A percentile compares a stretch with the other conserved stretches of the same genome.
Evolutionary conservation across 495 filamentous ascomycete species (phyloP).

Genomic region (Tetracladium marchalianum): DNA sequence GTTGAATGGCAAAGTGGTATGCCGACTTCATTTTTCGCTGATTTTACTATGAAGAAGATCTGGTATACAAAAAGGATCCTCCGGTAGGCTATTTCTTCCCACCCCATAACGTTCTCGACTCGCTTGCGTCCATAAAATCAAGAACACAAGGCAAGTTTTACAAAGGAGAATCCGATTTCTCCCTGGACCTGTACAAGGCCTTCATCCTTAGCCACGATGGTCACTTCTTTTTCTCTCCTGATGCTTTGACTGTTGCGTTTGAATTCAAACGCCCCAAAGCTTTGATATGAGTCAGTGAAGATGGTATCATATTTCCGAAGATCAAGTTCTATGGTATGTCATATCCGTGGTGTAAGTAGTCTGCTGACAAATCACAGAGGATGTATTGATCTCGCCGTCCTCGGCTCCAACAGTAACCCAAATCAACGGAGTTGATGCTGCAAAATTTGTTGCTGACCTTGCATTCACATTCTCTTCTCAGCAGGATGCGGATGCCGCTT

Average conservation of each 20-base stretch:
- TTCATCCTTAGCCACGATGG: conserved; percentile 34
- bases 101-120: conserved; percentile 32
- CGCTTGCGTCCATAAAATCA: conserved; percentile 25
- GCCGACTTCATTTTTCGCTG: neutral
- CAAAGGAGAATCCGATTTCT: conserved; percentile 31
- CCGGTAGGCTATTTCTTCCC: conserved; percentile 33
- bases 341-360: conserved; percentile 13
- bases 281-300: conserved; percentile 30
- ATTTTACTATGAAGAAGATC: conserved; percentile 11
- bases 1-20: conserved; percentile 34
- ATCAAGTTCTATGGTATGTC: conserved; percentile 30
- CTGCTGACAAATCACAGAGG: conserved; percentile 9
- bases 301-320: conserved; percentile 24
- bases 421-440: conserved; percentile 20
- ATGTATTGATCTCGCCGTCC: conserved; percentile 9
- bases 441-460: conserved; percentile 13
- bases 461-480: conserved; percentile 16
- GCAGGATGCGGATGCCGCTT: conserved; percentile 36
- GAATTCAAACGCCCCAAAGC: conserved; percentile 24
- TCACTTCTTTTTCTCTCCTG: conserved; percentile 32
- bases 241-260: conserved; percentile 28
- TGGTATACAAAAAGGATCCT: conserved; percentile 30
- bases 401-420: conserved; percentile 14
- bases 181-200: conserved; percentile 27
- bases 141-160: conserved; percentile 29